Percentiles rank a stretch among this genome's conserved stretches.
phyloP scores from a whole-genome alignment of 139 green algal genomes.

The Parachlorella kessleri region DNA sequence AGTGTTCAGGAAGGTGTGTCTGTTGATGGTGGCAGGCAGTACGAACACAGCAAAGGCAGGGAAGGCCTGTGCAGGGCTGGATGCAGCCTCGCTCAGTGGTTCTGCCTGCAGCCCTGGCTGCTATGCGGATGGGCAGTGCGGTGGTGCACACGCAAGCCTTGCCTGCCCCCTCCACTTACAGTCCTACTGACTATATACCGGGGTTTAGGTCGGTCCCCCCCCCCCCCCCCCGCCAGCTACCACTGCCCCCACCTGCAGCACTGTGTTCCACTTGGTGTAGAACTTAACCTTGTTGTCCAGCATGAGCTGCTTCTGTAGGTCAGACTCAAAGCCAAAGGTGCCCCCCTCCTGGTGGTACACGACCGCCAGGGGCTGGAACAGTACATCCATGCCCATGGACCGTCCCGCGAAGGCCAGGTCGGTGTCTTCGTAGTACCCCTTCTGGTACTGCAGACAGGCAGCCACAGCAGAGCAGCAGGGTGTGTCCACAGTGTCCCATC shows the following conservation, averaged over 20 bases:
- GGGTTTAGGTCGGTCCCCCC: background rate
- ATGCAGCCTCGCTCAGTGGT: too few relatives aligned
- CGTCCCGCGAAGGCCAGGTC: constrained; percentile 26
- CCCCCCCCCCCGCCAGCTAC: background rate
- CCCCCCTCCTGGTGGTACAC: constrained; percentile 37
- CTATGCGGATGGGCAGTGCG: background rate
- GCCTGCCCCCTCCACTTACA: background rate
- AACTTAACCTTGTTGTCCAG: constrained; percentile 19
- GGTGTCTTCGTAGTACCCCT: too few relatives aligned
- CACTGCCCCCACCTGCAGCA: constrained; percentile 1
- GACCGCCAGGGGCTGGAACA: constrained; percentile 30
- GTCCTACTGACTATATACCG: too few relatives aligned
- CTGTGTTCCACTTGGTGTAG: constrained; percentile 19
- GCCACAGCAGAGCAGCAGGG: too few relatives aligned
- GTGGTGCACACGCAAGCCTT: background rate
- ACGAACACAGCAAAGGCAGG: too few relatives aligned
- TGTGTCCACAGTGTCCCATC: too few relatives aligned
- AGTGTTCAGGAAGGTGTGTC: too few relatives aligned
- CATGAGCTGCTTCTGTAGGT: constrained; percentile 32
- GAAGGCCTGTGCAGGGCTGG: too few relatives aligned
- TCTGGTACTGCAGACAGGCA: too few relatives aligned
- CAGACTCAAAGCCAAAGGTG: constrained; percentile 33
- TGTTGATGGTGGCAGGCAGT: too few relatives aligned
- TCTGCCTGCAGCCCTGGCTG: too few relatives aligned
- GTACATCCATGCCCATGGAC: constrained; percentile 11